Base-by-base conservation (phyloP, 768 basidiomycete genomes). In the Amanita pseudoporphyria region DNA sequence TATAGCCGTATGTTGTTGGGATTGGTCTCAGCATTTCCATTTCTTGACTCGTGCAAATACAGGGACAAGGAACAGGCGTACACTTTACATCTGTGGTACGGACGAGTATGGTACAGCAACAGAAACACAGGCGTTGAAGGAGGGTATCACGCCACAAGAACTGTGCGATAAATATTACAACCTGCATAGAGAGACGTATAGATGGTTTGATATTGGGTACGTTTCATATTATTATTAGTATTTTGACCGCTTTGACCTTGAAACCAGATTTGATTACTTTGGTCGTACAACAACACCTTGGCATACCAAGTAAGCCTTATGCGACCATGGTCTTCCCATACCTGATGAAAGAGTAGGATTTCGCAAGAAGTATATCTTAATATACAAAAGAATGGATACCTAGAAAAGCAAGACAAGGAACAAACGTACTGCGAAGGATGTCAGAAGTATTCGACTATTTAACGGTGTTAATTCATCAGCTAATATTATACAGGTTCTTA, bases 71-170 rank as follows among this genome's bases (percentile, higher is more conserved):
- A 96, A 98, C 71, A 74, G 86, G 58, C 81, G 84, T 38, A 95
- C 92, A 0, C 73, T 98, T 28, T 99, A 95, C 63, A 77, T 99
- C 49, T 99, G 96, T 65, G 96, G 96, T 22, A 98, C 96, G 3
- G 96, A 99, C 62, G 96, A 99, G 67, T 99, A 99, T 59, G 96
- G 96, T n/a, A 99, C 96, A 6, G 95, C 96, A 0, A 96, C 96
- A 0, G 96, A 99, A 71, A 97, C 94, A 2, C 94, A 96, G 64
- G 95, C 96, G 3, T 64, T 91, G 52, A 91, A 92, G 61, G 91
- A 95, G 62, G 80, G 82, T 0, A 64, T 93, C 33, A 81, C 87
- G 9, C 87, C 92, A 0, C 71, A 71, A 53, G 78, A 82, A 56
- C 72, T 97, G 1, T 96, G 92, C 64, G 87, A 93, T 66, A 93